A percentile compares a stretch with the other conserved stretches of the same genome.
phyloP scores from a whole-genome alignment of 345 rosid species.

The Syzygium aqueum region DNA sequence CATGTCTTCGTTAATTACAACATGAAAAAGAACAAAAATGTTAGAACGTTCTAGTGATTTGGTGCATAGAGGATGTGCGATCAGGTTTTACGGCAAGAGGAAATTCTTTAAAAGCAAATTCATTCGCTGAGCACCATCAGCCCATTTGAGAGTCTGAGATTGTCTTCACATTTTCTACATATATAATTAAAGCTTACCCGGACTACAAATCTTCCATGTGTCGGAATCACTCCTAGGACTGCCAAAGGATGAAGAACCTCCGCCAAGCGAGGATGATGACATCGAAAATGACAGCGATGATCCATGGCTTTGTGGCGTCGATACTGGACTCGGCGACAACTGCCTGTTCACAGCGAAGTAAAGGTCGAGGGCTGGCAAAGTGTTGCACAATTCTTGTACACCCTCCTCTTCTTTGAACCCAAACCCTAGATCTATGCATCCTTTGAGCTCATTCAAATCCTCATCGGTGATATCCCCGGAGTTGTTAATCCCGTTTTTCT shows the following conservation, averaged over 20 bases:
- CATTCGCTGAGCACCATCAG: not conserved
- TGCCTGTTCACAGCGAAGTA: conserved; percentile 88
- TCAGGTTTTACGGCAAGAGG: not conserved
- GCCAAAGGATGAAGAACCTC: conserved; percentile 50
- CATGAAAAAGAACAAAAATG: not conserved
- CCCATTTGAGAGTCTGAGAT: not conserved
- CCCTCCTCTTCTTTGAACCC: conserved; percentile 87
- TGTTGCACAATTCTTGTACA: conserved; percentile 57
- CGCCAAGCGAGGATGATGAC: conserved; percentile 27
- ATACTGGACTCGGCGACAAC: conserved; percentile 58
- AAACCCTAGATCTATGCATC: conserved; percentile 91
- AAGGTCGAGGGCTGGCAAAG: conserved; percentile 83
- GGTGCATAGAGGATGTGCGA: not conserved
- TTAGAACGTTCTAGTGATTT: not conserved
- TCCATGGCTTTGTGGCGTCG: conserved; percentile 46
- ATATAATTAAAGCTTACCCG: conserved; percentile 27
- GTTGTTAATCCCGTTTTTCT: conserved; percentile 14
- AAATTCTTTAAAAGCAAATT: not conserved
- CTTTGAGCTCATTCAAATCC: conserved; percentile 76
- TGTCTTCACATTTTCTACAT: not conserved
- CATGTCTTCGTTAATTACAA: not conserved
- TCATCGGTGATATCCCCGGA: conserved; percentile 60
- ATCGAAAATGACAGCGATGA: conserved; percentile 16
- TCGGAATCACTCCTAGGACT: conserved; percentile 62
- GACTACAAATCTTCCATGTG: conserved; percentile 57